Conservation (phyloP, 257 asterid genomes). For the Solanum rostratum region DNA sequence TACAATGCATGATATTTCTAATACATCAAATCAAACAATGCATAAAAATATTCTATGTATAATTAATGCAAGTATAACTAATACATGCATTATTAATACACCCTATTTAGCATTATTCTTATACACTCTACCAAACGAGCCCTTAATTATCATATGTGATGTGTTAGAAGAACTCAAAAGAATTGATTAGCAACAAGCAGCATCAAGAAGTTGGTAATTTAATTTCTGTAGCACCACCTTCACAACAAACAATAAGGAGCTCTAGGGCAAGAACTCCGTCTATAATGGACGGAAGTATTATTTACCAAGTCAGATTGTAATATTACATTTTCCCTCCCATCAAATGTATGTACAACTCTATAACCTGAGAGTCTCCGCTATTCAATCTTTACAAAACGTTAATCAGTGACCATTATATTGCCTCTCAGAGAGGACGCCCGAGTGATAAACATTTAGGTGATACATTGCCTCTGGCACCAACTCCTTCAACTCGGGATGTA, state of each 20-base stretch:
- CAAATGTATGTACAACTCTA: not conserved
- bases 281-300: not conserved
- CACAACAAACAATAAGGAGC: not conserved
- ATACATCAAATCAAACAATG: too few relatives aligned
- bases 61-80: too few relatives aligned
- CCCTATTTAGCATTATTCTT: too few relatives aligned
- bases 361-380: not conserved
- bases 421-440: conserved; percentile 50
- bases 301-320: not conserved
- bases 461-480: conserved; percentile 37
- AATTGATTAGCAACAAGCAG: not conserved
- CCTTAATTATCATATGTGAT: not conserved
- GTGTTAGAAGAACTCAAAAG: not conserved
- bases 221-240: not conserved
- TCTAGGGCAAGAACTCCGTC: not conserved
- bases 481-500: conserved; percentile 48
- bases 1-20: too few relatives aligned
- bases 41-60: too few relatives aligned
- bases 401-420: conserved; percentile 10
- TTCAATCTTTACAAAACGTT: not conserved
- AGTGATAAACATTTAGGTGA: conserved; percentile 57
- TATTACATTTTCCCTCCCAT: not conserved
- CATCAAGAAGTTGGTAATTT: not conserved
- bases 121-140: too few relatives aligned
- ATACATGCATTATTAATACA: too few relatives aligned